These are phyloP conservation scores for Solanum virginianum DNA, from an alignment of 257 asterid genomes.

Conservation along the genomic window DNA sequence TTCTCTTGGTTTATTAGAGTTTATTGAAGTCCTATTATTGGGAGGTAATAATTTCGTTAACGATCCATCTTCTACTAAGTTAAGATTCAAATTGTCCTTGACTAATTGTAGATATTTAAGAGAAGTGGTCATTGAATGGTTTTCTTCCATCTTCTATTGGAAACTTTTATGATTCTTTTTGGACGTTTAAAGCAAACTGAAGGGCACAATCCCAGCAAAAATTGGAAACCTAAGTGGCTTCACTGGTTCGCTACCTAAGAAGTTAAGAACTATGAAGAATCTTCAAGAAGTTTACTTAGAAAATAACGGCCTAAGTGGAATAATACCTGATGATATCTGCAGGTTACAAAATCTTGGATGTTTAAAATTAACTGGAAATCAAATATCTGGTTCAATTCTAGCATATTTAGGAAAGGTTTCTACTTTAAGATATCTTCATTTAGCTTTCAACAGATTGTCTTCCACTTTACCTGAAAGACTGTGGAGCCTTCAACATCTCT, in stretches of 20 bases:
- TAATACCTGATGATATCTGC: neutral
- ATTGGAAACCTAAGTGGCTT: neutral
- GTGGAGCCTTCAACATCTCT: neutral
- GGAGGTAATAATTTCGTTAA: neutral
- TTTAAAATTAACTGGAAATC: neutral
- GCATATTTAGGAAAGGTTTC: slow-evolving; percentile 1
- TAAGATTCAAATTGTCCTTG: neutral
- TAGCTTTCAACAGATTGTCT: neutral
- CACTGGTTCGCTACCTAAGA: neutral
- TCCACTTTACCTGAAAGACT: neutral
- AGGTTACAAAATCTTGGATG: neutral
- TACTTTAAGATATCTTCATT: neutral
- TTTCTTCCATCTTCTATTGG: neutral
- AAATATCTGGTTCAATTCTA: slow-evolving; percentile 1
- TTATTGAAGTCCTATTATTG: neutral
- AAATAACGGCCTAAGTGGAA: neutral
- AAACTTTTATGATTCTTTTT: neutral
- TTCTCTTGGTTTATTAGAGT: slow-evolving; percentile 11
- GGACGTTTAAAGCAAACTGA: neutral
- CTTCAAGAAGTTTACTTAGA: neutral
- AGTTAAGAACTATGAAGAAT: neutral
- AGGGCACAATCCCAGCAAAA: neutral
- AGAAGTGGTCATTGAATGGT: neutral
- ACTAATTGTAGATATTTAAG: neutral
- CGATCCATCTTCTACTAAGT: neutral